phyloP scores from a whole-genome alignment of 2,329 filamentous ascomycete species.

The Pseudopithomyces chartarum region DNA sequence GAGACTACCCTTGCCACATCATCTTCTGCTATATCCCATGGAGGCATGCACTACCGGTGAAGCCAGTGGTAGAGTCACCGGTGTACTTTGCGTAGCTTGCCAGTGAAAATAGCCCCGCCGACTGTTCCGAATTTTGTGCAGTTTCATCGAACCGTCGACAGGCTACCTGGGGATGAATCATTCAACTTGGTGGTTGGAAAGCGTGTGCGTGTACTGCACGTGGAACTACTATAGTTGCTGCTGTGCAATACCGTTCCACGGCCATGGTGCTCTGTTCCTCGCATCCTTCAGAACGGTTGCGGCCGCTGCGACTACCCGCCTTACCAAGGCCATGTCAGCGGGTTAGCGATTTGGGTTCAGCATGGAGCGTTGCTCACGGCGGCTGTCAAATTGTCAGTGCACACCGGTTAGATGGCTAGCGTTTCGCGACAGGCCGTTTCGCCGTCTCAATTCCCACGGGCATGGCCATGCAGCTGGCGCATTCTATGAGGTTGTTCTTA shows the following conservation, averaged over 20 bases:
- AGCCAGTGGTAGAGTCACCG: no score
- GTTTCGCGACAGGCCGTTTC: conserved; percentile 6
- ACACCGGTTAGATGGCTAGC: conserved; percentile 8
- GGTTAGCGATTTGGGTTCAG: conserved; percentile 27
- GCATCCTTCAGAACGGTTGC: not conserved
- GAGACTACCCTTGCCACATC: not conserved
- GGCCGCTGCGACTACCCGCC: conserved; percentile 13
- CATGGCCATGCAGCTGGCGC: not conserved
- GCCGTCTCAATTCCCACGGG: conserved; percentile 6
- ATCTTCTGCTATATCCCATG: not conserved
- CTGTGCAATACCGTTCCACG: conserved; percentile 3
- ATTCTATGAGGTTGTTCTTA: not conserved
- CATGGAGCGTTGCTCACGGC: conserved; percentile 16
- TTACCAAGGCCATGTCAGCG: conserved; percentile 43
- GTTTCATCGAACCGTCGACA: no score
- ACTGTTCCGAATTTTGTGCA: no score
- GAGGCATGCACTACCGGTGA: no score
- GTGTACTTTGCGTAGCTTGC: no score
- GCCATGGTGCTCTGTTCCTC: conserved; percentile 3
- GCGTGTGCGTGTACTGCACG: not conserved
- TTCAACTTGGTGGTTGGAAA: no score
- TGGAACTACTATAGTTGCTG: not conserved
- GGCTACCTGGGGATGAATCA: no score
- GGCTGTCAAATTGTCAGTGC: conserved; percentile 7
- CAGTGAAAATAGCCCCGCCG: no score